Conservation (phyloP, 306 rosid species). For the Quercus wislizeni region DNA sequence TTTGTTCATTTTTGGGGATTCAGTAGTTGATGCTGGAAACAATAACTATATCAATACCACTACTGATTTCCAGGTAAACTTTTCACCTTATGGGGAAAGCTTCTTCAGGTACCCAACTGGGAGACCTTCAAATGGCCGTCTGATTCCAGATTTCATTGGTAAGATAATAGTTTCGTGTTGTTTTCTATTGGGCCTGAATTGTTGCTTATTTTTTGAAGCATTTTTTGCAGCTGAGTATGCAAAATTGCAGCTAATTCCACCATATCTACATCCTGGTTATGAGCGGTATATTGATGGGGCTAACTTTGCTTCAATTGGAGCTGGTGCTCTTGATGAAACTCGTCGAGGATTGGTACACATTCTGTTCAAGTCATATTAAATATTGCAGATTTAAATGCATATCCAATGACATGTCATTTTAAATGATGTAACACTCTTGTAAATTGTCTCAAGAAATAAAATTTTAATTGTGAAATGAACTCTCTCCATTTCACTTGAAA, state of each 20-base stretch:
- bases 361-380: background rate
- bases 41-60: background rate
- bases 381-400: no score
- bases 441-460: no score
- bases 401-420: no score
- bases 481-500: no score
- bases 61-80: background rate
- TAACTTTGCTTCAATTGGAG: constrained; percentile 53
- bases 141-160: constrained; percentile 48
- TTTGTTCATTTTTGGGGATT: constrained; percentile 65
- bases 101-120: background rate
- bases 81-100: background rate
- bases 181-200: no score
- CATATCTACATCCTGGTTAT: background rate
- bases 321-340: constrained; percentile 4
- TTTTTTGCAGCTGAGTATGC: background rate
- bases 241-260: background rate
- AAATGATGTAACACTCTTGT: no score
- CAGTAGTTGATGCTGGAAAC: constrained; percentile 52
- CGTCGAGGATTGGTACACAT: background rate
- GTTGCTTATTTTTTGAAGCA: background rate
- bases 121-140: background rate
- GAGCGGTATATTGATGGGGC: constrained; percentile 6
- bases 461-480: no score
- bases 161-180: background rate